phyloP scores from a whole-genome alignment of 78 protist species.

The Mastigamoeba balamuthi region DNA sequence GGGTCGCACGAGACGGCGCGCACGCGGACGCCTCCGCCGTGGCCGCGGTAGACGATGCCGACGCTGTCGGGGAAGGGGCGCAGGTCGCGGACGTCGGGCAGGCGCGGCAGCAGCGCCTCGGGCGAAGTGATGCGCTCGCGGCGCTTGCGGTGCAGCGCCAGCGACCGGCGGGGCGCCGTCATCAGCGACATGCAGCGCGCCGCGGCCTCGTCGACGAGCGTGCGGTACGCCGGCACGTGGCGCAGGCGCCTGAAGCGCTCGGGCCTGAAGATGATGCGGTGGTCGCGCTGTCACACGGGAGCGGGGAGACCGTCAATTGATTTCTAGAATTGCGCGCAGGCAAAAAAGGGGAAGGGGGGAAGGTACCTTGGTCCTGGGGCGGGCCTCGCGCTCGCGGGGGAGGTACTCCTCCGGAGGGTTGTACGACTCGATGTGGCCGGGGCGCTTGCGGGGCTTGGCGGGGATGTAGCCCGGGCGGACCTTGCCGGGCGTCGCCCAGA shows the following conservation, averaged over 20 bases:
- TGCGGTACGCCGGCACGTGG: slow-evolving; percentile 53
- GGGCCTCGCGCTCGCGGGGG: slow-evolving; percentile 27
- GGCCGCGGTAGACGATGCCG: slow-evolving; percentile 26
- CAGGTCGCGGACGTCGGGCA: slow-evolving; percentile 70
- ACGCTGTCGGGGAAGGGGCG: slow-evolving; percentile 70
- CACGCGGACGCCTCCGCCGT: slow-evolving; percentile 18
- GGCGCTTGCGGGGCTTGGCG: not conserved
- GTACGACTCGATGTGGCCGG: slow-evolving; percentile 68
- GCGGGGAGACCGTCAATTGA: too few species aligned
- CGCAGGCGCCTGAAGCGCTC: slow-evolving; percentile 31
- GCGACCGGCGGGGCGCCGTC: slow-evolving; percentile 69
- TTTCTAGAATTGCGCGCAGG: too few species aligned
- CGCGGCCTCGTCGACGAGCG: slow-evolving; percentile 58
- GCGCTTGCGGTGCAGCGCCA: not conserved
- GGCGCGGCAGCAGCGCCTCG: slow-evolving; percentile 42
- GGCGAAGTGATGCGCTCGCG: not conserved
- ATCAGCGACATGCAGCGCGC: slow-evolving; percentile 83
- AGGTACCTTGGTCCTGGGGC: too few species aligned
- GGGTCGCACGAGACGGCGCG: slow-evolving; percentile 27
- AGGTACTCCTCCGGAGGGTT: slow-evolving; percentile 84
- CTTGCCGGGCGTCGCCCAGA: too few species aligned
- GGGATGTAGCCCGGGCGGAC: too few species aligned
- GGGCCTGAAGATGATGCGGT: slow-evolving; percentile 20
- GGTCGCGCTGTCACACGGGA: too few species aligned
- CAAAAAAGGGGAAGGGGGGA: too few species aligned